Conservation (phyloP, 2,329 filamentous ascomycete species). For the Diaporthe sp. region DNA sequence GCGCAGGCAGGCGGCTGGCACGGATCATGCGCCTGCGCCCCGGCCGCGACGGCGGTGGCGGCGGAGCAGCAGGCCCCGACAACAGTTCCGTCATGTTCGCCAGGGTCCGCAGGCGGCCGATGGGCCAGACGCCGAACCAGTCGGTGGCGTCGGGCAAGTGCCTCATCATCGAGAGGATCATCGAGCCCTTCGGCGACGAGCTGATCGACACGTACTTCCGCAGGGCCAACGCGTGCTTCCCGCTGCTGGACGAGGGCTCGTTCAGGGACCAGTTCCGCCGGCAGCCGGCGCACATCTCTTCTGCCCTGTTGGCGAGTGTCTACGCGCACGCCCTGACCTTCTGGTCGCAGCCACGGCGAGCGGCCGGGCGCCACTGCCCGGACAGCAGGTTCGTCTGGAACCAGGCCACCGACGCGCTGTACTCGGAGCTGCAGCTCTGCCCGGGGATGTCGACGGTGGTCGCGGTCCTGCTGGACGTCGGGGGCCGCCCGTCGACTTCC, state of each 20-base stretch:
- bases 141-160: slow-evolving; percentile 58
- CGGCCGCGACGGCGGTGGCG: slow-evolving; percentile 46
- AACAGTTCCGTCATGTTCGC: slow-evolving; percentile 60
- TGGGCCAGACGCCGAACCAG: slow-evolving; percentile 51
- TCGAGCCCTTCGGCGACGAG: slow-evolving; percentile 63
- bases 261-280: slow-evolving; percentile 60
- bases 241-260: slow-evolving; percentile 65
- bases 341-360: slow-evolving; percentile 61
- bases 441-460: slow-evolving; percentile 69
- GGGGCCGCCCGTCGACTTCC: slow-evolving; percentile 68
- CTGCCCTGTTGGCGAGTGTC: slow-evolving; percentile 65
- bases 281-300: slow-evolving; percentile 60
- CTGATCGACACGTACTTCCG: slow-evolving; percentile 64
- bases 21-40: slow-evolving; percentile 41
- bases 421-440: slow-evolving; percentile 67
- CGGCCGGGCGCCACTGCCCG: slow-evolving; percentile 57
- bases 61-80: slow-evolving; percentile 51
- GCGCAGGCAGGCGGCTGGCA: slow-evolving; percentile 42
- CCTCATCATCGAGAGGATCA: slow-evolving; percentile 67
- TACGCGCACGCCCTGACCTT: slow-evolving; percentile 68
- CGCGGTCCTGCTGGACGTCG: slow-evolving; percentile 67
- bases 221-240: slow-evolving; percentile 69
- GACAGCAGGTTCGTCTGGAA: slow-evolving; percentile 72
- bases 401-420: slow-evolving; percentile 67
- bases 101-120: slow-evolving; percentile 56